phyloP scores from a whole-genome alignment of 805 yeast genomes.

The Ogataea parapolymorpha region DNA sequence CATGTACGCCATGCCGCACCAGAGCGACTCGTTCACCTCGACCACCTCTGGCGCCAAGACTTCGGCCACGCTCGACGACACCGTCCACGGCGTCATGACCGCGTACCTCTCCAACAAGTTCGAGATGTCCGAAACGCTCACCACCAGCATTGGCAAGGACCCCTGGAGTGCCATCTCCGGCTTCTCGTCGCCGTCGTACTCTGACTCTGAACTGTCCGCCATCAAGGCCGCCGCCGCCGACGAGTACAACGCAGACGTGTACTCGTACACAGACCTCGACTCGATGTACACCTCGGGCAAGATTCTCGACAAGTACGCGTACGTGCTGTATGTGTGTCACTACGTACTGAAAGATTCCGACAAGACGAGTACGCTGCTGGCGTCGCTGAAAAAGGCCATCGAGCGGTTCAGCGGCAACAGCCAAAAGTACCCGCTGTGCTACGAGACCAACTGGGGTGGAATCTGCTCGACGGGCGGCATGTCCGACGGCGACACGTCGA shows the following conservation, averaged over 20 bases:
- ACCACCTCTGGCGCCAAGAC: slow-evolving; percentile 30
- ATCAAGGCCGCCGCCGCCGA: slow-evolving; percentile 33
- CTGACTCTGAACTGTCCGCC: slow-evolving; percentile 18
- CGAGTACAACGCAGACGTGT: slow-evolving; percentile 42
- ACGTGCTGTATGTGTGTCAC: slow-evolving; percentile 67
- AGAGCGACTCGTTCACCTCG: slow-evolving; percentile 37
- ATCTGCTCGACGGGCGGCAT: slow-evolving; percentile 63
- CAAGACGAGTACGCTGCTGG: slow-evolving; percentile 51
- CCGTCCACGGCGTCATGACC: slow-evolving; percentile 48
- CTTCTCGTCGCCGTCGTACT: slow-evolving; percentile 21
- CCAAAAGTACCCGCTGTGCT: slow-evolving; percentile 67
- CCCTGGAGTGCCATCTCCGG: slow-evolving; percentile 56
- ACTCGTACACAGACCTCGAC: slow-evolving; percentile 42
- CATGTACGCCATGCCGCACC: slow-evolving; percentile 54
- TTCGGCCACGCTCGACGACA: slow-evolving; percentile 40
- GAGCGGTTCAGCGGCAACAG: slow-evolving; percentile 61
- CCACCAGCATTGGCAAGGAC: slow-evolving; percentile 40
- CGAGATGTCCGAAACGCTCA: slow-evolving; percentile 41
- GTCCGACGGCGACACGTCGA: slow-evolving; percentile 39
- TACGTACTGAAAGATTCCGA: slow-evolving; percentile 55
- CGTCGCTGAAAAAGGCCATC: slow-evolving; percentile 60
- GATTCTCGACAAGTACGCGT: slow-evolving; percentile 80
- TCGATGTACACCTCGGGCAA: slow-evolving; percentile 81
- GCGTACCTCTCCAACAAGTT: slow-evolving; percentile 43
- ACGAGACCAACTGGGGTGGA: slow-evolving; percentile 76